Percentiles rank a stretch among this genome's conserved stretches.
Conservation (phyloP, 192 early-diverging fungal genomes). For the Backusella westeae region DNA sequence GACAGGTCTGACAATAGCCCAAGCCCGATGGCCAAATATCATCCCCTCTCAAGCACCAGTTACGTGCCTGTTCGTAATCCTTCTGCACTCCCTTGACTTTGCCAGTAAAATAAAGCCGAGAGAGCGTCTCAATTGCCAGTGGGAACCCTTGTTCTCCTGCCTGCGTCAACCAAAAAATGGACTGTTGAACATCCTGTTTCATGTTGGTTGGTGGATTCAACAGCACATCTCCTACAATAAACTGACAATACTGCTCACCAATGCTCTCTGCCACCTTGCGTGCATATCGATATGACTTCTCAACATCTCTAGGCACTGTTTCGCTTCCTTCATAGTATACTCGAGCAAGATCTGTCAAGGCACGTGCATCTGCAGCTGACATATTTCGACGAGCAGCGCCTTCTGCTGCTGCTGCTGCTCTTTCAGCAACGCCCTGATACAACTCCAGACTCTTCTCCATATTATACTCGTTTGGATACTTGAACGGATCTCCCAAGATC, state of each 20-base stretch:
- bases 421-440: conserved; percentile 20
- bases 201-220: conserved; percentile 10
- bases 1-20: conserved; percentile 34
- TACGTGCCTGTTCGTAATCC: conserved; percentile 23
- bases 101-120: conserved; percentile 28
- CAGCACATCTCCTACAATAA: conserved; percentile 29
- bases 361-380: conserved; percentile 24
- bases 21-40: conserved; percentile 36
- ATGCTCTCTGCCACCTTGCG: conserved; percentile 23
- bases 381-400: neutral
- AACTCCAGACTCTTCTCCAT: conserved; percentile 19
- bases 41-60: conserved; percentile 30
- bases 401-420: neutral
- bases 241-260: conserved; percentile 36
- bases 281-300: conserved; percentile 31
- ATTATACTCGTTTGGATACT: conserved; percentile 24
- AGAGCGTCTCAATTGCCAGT: conserved; percentile 30
- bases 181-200: conserved; percentile 22
- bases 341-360: conserved; percentile 26
- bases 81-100: conserved; percentile 6
- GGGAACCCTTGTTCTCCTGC: conserved; percentile 35
- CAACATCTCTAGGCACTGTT: conserved; percentile 13
- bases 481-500: conserved; percentile 27
- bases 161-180: conserved; percentile 31
- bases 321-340: conserved; percentile 33